These are phyloP conservation scores for Athelia psychrophila DNA, from an alignment of 1,284 basidiomycete species.

Conservation along the genomic window DNA sequence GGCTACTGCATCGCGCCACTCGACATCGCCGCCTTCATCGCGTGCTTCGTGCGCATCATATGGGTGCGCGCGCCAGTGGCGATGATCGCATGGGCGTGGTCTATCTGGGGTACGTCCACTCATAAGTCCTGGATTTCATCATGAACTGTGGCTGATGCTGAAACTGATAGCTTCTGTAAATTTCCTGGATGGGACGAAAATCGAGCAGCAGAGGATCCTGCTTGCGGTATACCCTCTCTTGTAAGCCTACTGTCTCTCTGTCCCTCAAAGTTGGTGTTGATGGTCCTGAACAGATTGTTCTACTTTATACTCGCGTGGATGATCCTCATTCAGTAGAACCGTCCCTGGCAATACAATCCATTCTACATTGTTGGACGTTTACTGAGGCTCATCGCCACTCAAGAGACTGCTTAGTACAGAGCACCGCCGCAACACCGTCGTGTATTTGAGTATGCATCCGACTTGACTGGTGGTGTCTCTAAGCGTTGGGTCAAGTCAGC, in stretches of 20 bases:
- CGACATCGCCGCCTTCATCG: constrained; percentile 83
- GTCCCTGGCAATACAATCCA: too few relatives aligned
- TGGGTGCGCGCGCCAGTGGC: constrained; percentile 86
- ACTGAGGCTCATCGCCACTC: too few relatives aligned
- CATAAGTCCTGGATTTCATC: not conserved
- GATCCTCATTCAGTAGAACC: constrained; percentile 79
- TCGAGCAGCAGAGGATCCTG: constrained; percentile 83
- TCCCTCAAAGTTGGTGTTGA: constrained; percentile 3
- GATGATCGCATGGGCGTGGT: constrained; percentile 88
- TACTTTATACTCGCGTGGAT: constrained; percentile 91
- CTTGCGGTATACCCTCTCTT: constrained; percentile 92
- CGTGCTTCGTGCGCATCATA: constrained; percentile 82
- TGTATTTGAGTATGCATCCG: too few relatives aligned
- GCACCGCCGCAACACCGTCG: too few relatives aligned
- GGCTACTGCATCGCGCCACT: constrained; percentile 92
- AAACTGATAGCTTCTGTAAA: constrained; percentile 77
- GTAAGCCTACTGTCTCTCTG: constrained; percentile 39
- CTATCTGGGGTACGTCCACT: constrained; percentile 80
- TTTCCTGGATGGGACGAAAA: constrained; percentile 90
- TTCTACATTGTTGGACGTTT: too few relatives aligned
- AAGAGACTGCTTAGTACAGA: too few relatives aligned
- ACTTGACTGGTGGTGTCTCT: too few relatives aligned
- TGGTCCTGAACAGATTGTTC: constrained; percentile 54
- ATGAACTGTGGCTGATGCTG: constrained; percentile 8
- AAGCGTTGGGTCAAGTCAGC: too few relatives aligned